Evolutionary conservation across 2,329 filamentous ascomycete species (phyloP).

Genomic region (Verticillium albo-atrum): DNA sequence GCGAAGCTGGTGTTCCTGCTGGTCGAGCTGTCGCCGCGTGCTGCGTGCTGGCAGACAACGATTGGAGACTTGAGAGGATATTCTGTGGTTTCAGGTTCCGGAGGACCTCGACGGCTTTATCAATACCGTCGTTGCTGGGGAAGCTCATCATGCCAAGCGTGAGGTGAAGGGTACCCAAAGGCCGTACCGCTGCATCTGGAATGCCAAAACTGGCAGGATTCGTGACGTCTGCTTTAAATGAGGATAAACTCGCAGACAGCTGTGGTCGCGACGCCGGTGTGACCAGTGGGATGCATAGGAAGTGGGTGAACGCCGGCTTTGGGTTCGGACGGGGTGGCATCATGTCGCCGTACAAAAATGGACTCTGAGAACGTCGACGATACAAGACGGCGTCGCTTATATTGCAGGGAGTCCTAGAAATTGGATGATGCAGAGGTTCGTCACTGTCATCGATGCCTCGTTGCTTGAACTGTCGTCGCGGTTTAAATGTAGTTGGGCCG

Average conservation of each 20-base stretch:
- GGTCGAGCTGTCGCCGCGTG: conserved; percentile 4
- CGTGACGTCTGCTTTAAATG: conserved; percentile 58
- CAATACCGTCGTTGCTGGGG: conserved; percentile 38
- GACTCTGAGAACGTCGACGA: too few relatives aligned
- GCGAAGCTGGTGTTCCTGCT: conserved; percentile 5
- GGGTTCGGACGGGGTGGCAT: conserved; percentile 31
- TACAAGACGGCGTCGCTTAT: too few relatives aligned
- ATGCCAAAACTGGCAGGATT: conserved; percentile 39
- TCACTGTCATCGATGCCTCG: too few relatives aligned
- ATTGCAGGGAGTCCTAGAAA: too few relatives aligned
- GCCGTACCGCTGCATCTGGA: conserved; percentile 65
- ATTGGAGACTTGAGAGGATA: conserved; percentile 25
- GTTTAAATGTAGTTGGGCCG: background rate
- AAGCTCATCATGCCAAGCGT: conserved; percentile 86
- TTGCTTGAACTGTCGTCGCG: background rate
- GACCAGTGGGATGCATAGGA: conserved; percentile 70
- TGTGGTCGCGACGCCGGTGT: conserved; percentile 57
- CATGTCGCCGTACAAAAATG: background rate
- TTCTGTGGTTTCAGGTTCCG: conserved; percentile 31
- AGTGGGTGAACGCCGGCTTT: conserved; percentile 59
- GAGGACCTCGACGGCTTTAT: conserved; percentile 35
- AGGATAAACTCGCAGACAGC: conserved; percentile 55
- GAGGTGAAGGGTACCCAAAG: conserved; percentile 74
- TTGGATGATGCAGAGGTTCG: too few relatives aligned
- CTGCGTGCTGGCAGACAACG: conserved; percentile 11